phyloP scores from a whole-genome alignment of 2,329 filamentous ascomycete species.

The Biscogniauxia mediterranea region DNA sequence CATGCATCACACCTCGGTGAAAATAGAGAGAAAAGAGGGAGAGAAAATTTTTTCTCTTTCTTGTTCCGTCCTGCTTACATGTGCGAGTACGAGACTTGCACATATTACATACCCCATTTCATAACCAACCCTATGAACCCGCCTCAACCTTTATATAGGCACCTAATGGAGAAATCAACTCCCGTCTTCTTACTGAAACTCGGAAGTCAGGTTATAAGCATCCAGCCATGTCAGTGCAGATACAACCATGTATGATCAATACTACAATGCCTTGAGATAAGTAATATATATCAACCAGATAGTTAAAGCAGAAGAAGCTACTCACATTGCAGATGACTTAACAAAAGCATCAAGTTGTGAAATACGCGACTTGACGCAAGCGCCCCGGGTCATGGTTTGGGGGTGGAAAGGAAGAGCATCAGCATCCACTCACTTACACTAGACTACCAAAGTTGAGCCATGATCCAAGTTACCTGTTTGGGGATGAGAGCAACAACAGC shows the following conservation, averaged over 20 bases:
- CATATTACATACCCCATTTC: background rate
- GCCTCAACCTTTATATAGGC: background rate
- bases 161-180: background rate
- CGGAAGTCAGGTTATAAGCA: background rate
- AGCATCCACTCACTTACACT: no score
- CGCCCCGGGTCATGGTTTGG: no score
- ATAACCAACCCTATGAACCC: background rate
- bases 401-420: no score
- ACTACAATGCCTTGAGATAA: background rate
- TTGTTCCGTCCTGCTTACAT: constrained; percentile 1
- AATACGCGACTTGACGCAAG: background rate
- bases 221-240: background rate
- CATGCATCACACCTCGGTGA: background rate
- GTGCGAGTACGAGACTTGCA: background rate
- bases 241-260: background rate
- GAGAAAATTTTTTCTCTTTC: constrained; percentile 14
- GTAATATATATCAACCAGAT: no score
- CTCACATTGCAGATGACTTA: no score
- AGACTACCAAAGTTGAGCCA: no score
- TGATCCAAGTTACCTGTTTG: background rate
- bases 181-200: background rate
- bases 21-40: constrained; percentile 7
- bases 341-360: background rate
- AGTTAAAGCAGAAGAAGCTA: no score
- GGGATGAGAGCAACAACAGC: background rate